Base-by-base conservation (phyloP, 2,329 filamentous ascomycete genomes). In the Pyrenophora seminiperda region DNA sequence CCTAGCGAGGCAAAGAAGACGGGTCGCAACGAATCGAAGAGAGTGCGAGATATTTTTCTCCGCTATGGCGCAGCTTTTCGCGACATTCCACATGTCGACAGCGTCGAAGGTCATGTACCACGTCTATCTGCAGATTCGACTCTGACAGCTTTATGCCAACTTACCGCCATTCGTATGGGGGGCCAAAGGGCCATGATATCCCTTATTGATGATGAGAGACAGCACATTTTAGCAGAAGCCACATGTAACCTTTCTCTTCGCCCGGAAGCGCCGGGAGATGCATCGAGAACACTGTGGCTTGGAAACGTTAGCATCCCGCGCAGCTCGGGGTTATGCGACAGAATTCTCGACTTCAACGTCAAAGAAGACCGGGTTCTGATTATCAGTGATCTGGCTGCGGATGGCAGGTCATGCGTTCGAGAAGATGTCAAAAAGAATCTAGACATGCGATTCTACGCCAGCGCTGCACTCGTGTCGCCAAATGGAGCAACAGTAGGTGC, bases 151-250 rank as follows among this genome's bases (percentile, higher is more conserved):
- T 63, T 73, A 39, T 68, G 64, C 17, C 73, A 75, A 52, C 60
- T 74, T 24, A 68, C 68, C 3, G 58, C 68, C 2, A 55, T 73
- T 22, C 65, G 70, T 13, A 61, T 75, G 32, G 53, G 61, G n/a
- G 66, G 58, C 13, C 50, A 62, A 19, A 63, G 73, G 14, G 62
- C 70, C 22, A 63, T 73, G 58, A 58, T 75, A 3, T 74, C 72
- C 3, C 56, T 75, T 7, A 58, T 75, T 34, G 72, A 75, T 46
- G 59, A 58, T 2, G 45, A 61, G 7, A 54, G 59, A 15, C 70
- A 74, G 44, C 69, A 73, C 40, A 64, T 75, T 24, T 61, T 76
- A 5, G 71, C 71, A 18, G 73, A 76, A 53, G 71, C 72, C 5
- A 74, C 72, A 1, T 59, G 67, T 14, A 46, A 59, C 19, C 48